Conservation (phyloP, 306 rosid species). For the Geum urbanum region DNA sequence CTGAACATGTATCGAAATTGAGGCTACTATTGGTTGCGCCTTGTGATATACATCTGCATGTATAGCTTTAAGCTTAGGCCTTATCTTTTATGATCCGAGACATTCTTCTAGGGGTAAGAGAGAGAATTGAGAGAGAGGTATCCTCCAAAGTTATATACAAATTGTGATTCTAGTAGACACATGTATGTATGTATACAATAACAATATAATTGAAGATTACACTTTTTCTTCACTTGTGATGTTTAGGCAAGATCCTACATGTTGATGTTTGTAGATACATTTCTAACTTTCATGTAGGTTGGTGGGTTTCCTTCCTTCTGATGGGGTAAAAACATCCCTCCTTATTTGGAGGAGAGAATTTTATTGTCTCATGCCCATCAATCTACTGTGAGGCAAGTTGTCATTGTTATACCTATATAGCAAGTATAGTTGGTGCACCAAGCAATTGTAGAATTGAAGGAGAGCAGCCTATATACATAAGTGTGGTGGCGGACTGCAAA, state of each 20-base stretch:
- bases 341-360: too few relatives aligned
- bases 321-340: too few relatives aligned
- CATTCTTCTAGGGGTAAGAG: constrained; percentile 30
- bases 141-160: not conserved
- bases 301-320: constrained; percentile 85
- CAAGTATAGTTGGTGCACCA: too few relatives aligned
- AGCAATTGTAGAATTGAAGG: too few relatives aligned
- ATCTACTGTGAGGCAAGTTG: too few relatives aligned
- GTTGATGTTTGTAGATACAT: constrained; percentile 42
- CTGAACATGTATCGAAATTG: constrained; percentile 59
- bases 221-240: not conserved
- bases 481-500: too few relatives aligned
- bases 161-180: not conserved
- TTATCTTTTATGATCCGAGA: constrained; percentile 39
- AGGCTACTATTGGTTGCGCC: constrained; percentile 69
- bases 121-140: not conserved
- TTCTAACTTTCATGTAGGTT: constrained; percentile 64
- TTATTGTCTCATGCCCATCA: too few relatives aligned
- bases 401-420: too few relatives aligned
- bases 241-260: constrained; percentile 63
- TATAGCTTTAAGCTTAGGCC: constrained; percentile 32
- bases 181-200: not conserved
- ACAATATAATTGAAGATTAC: not conserved
- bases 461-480: too few relatives aligned
- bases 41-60: constrained; percentile 34